Conservation (phyloP, 306 rosid genomes). For the Hylodesmum podocarpum region DNA sequence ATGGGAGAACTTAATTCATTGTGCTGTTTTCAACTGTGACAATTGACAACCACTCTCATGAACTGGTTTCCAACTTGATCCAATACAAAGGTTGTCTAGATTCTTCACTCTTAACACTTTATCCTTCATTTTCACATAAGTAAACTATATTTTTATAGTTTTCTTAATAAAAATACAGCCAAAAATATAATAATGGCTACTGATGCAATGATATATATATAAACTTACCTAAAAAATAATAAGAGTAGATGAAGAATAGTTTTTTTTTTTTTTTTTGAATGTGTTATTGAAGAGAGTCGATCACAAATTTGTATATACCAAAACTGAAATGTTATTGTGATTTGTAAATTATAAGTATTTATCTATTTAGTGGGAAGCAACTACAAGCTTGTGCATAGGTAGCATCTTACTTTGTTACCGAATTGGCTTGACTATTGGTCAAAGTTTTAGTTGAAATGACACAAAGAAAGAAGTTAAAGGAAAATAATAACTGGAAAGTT, state of each 20-base stretch:
- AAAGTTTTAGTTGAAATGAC: slow-evolving; percentile 5
- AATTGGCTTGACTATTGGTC: slow-evolving; percentile 7
- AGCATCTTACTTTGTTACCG: not conserved
- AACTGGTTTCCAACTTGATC: slow-evolving; percentile 31
- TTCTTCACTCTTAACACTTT: slow-evolving; percentile 19
- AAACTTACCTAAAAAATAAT: no score
- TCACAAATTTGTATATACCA: no score
- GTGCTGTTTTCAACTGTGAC: slow-evolving; percentile 19
- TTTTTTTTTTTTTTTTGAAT: no score
- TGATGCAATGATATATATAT: no score
- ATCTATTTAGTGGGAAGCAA: slow-evolving; percentile 27
- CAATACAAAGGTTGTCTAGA: slow-evolving; percentile 14
- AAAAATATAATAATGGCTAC: no score
- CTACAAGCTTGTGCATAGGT: not conserved
- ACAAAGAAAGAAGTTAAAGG: not conserved
- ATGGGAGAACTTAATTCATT: not conserved
- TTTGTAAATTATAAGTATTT: slow-evolving; percentile 11
- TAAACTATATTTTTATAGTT: no score
- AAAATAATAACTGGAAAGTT: slow-evolving; percentile 1
- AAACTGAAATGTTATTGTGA: slow-evolving; percentile 15
- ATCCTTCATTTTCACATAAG: not conserved
- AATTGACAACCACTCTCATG: not conserved
- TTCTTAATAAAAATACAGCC: no score
- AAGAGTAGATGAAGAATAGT: no score
- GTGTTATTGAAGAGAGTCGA: no score